Percentiles rank a stretch among this genome's conserved stretches.
Conservation (phyloP, 202 grass and related monocot genomes). For the Alloteropsis angusta region DNA sequence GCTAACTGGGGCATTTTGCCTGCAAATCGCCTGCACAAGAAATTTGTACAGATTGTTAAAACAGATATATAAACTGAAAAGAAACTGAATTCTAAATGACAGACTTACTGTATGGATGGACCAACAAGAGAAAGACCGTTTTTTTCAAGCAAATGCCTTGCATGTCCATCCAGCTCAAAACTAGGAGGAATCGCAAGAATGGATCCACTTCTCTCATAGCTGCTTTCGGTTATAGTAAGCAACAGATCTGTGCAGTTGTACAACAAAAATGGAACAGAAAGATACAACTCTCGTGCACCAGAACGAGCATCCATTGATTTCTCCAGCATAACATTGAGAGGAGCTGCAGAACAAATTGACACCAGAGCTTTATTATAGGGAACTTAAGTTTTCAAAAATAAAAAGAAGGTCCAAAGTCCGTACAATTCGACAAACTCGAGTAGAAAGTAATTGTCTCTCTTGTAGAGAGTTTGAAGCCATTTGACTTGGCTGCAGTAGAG, state of each 20-base stretch:
- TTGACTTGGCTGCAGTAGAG: slow-evolving; percentile 57
- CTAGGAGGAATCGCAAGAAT: slow-evolving; percentile 62
- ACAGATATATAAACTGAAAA: slow-evolving; percentile 8
- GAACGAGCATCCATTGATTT: slow-evolving; percentile 82
- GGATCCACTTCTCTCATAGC: slow-evolving; percentile 54
- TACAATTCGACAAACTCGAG: slow-evolving; percentile 63
- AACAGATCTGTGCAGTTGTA: slow-evolving; percentile 85
- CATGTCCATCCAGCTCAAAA: slow-evolving; percentile 50
- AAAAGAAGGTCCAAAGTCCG: slow-evolving; percentile 10
- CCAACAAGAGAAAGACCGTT: slow-evolving; percentile 67
- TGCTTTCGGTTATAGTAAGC: slow-evolving; percentile 72
- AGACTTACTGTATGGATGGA: slow-evolving; percentile 28
- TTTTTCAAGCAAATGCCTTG: slow-evolving; percentile 40
- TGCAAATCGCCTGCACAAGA: slow-evolving; percentile 25
- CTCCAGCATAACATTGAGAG: slow-evolving; percentile 75
- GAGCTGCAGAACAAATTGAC: slow-evolving; percentile 39
- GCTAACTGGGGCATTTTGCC: slow-evolving; percentile 34
- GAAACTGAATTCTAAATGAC: slow-evolving; percentile 9
- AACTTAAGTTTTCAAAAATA: slow-evolving; percentile 15
- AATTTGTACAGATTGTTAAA: neutral
- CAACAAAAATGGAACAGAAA: slow-evolving; percentile 85
- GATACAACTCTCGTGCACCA: slow-evolving; percentile 76
- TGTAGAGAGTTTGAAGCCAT: slow-evolving; percentile 58
- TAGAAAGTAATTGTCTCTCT: slow-evolving; percentile 74
- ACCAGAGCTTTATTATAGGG: slow-evolving; percentile 19